Conservation (phyloP, 768 basidiomycete genomes). For the Leccinum subgranulosum region DNA sequence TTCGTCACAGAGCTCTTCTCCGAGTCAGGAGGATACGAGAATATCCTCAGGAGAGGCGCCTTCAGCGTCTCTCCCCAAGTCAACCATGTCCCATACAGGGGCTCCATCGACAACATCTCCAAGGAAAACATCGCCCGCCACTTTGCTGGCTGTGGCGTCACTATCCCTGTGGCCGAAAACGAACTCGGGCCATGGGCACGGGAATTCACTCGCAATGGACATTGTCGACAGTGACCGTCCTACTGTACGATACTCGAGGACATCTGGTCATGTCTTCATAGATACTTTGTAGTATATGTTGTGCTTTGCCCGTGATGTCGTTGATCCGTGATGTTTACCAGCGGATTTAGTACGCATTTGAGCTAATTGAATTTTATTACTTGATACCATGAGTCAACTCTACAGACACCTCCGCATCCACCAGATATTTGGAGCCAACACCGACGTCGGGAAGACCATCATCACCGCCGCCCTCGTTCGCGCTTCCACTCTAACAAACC, state of each 20-base stretch:
- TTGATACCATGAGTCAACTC: slow-evolving; percentile 65
- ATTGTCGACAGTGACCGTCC: slow-evolving; percentile 16
- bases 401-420: slow-evolving; percentile 84
- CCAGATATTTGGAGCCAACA: slow-evolving; percentile 94
- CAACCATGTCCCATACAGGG: slow-evolving; percentile 31
- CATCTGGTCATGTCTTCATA: slow-evolving; percentile 29
- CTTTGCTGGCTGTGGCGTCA: slow-evolving; percentile 42
- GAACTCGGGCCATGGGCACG: slow-evolving; percentile 41
- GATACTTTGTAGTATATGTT: not conserved
- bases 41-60: slow-evolving; percentile 33
- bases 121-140: slow-evolving; percentile 38
- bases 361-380: slow-evolving; percentile 27
- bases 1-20: slow-evolving; percentile 41
- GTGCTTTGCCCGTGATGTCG: slow-evolving; percentile 2
- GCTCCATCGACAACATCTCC: slow-evolving; percentile 27
- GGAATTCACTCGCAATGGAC: slow-evolving; percentile 31
- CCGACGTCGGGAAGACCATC: slow-evolving; percentile 93
- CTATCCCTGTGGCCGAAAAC: slow-evolving; percentile 31
- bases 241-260: slow-evolving; percentile 14
- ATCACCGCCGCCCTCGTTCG: slow-evolving; percentile 81
- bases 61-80: slow-evolving; percentile 35
- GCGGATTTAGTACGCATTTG: slow-evolving; percentile 11
- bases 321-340: not conserved
- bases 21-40: slow-evolving; percentile 37
- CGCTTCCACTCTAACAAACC: slow-evolving; percentile 59